These are phyloP conservation scores for Barbarea vulgaris DNA, from an alignment of 345 rosid genomes.

Conservation along the genomic window DNA sequence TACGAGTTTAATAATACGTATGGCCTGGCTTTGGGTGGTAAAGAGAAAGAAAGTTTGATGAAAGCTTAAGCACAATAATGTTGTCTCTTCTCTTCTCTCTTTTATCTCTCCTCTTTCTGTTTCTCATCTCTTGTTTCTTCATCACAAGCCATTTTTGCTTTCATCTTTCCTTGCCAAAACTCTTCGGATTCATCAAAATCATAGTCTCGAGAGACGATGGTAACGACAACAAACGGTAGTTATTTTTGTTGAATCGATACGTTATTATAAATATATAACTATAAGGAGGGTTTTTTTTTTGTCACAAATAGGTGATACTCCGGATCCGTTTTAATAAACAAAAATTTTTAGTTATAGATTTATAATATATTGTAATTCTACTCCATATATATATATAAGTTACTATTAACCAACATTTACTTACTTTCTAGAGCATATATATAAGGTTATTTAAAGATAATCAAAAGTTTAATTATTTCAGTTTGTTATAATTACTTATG, in stretches of 20 bases:
- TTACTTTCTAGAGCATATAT: background rate
- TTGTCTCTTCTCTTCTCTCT: background rate
- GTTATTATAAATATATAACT: no score
- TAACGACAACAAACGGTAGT: background rate
- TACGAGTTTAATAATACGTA: background rate
- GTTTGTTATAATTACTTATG: background rate
- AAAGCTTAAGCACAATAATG: background rate
- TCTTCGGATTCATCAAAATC: constrained; percentile 8
- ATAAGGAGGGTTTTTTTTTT: no score
- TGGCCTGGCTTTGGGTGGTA: background rate
- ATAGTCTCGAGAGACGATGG: background rate
- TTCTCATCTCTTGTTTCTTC: constrained; percentile 4
- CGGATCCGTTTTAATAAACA: no score
- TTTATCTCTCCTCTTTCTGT: background rate
- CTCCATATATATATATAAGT: no score
- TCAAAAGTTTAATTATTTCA: background rate
- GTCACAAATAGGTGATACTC: background rate
- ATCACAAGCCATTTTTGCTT: background rate
- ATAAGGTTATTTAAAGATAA: background rate
- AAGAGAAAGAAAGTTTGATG: background rate
- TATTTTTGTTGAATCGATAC: background rate
- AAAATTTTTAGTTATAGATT: no score
- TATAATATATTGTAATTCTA: no score
- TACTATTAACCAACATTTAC: background rate
- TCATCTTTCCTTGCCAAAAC: background rate